Conservation (phyloP, 768 basidiomycete genomes). For the Piloderma croceum region DNA sequence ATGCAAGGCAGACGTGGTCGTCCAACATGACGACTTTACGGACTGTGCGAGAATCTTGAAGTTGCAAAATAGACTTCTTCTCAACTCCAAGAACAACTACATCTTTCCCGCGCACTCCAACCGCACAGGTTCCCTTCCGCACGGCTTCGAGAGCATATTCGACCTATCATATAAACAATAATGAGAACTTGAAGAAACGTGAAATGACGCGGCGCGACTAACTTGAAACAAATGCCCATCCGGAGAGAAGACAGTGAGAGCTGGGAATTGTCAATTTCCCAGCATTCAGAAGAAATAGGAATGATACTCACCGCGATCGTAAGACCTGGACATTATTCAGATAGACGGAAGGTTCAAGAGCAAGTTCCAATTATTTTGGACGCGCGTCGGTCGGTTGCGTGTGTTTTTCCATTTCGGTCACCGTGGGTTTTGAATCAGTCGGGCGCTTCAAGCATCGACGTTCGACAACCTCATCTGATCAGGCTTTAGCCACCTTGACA, state of each 20-base stretch:
- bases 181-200: conserved; percentile 9
- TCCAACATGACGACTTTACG: conserved; percentile 98
- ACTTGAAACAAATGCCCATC: conserved; percentile 99
- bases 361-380: conserved; percentile 18
- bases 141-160: conserved; percentile 99
- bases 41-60: conserved; percentile 97
- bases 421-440: too few relatives aligned
- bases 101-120: conserved; percentile 91
- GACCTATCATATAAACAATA: conserved; percentile 54
- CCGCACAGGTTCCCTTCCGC: conserved; percentile 96
- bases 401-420: neutral
- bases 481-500: too few relatives aligned
- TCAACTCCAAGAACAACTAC: conserved; percentile 97
- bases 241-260: conserved; percentile 96
- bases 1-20: conserved; percentile 94
- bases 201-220: conserved; percentile 24
- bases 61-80: conserved; percentile 96
- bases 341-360: conserved; percentile 11
- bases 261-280: conserved; percentile 39
- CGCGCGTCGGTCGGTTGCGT: conserved; percentile 42
- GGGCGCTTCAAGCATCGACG: too few relatives aligned
- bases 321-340: conserved; percentile 79
- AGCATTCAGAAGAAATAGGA: neutral
- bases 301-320: conserved; percentile 76
- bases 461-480: too few relatives aligned